Percentiles rank a stretch among this genome's conserved stretches.
phyloP scores from a whole-genome alignment of 805 yeast genomes.

The Wickerhamomyces bovis region DNA sequence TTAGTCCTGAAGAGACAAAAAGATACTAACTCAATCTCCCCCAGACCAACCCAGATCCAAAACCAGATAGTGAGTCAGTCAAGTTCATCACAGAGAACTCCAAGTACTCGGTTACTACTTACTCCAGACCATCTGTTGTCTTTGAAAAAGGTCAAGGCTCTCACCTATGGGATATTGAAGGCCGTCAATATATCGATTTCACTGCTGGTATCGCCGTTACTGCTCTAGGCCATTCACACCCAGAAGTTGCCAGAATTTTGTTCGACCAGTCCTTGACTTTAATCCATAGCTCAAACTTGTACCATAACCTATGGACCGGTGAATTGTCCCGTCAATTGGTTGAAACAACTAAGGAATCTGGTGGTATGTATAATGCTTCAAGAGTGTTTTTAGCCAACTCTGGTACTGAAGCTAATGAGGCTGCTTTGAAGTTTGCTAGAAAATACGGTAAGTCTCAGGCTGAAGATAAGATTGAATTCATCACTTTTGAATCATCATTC shows the following conservation, averaged over 20 bases:
- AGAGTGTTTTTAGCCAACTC: conserved; percentile 67
- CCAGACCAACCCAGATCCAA: conserved; percentile 12
- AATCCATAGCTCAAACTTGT: conserved; percentile 81
- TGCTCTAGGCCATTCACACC: conserved; percentile 83
- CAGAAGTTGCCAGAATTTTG: conserved; percentile 64
- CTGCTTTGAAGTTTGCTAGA: conserved; percentile 73
- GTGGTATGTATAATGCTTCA: conserved; percentile 79
- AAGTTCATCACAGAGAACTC: conserved; percentile 30
- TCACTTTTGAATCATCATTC: conserved; percentile 85
- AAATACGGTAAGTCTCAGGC: conserved; percentile 61
- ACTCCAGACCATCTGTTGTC: conserved; percentile 71
- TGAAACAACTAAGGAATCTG: conserved; percentile 56
- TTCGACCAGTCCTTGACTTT: conserved; percentile 65
- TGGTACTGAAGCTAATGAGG: conserved; percentile 79
- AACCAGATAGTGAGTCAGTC: conserved; percentile 25
- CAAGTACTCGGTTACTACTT: conserved; percentile 62
- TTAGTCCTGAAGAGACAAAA: too few relatives aligned
- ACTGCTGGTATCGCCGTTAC: conserved; percentile 97
- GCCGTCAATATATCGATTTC: conserved; percentile 77
- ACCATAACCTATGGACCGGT: conserved; percentile 79
- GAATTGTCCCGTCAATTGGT: conserved; percentile 69
- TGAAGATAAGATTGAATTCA: conserved; percentile 61
- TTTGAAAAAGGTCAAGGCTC: conserved; percentile 79
- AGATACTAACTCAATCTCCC: neutral
- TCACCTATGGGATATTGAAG: conserved; percentile 74